phyloP scores from a whole-genome alignment of 2,329 filamentous ascomycete genomes.

The Diaporthe destruens region DNA sequence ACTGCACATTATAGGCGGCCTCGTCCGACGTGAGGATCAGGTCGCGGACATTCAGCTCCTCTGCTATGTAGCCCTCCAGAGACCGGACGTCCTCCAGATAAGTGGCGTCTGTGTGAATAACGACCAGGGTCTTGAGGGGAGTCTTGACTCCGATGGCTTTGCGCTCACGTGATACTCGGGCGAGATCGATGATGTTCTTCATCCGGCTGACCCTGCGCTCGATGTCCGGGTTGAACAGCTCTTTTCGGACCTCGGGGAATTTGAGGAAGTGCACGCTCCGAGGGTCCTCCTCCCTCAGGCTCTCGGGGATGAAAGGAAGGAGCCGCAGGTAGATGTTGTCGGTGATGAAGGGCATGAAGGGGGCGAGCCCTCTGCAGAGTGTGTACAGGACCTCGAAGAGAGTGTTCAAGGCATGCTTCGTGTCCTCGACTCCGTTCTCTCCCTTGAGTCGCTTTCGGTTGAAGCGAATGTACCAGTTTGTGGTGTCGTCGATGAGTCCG shows the following conservation, averaged over 20 bases:
- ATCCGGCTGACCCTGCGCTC: constrained; percentile 90
- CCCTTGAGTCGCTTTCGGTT: constrained; percentile 93
- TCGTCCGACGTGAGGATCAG: constrained; percentile 88
- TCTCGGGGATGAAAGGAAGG: constrained; percentile 82
- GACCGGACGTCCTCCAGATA: constrained; percentile 90
- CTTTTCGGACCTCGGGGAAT: constrained; percentile 89
- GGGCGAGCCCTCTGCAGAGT: constrained; percentile 86
- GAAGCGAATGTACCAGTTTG: constrained; percentile 99
- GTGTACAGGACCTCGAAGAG: constrained; percentile 95
- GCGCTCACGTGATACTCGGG: constrained; percentile 86
- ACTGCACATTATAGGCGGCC: constrained; percentile 90
- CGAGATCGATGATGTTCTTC: constrained; percentile 96
- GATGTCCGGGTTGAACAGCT: constrained; percentile 87
- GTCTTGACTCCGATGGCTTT: constrained; percentile 89
- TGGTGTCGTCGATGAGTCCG: constrained; percentile 89
- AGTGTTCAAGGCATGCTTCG: constrained; percentile 90
- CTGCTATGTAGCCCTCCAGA: constrained; percentile 87
- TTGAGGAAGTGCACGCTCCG: constrained; percentile 92
- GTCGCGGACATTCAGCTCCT: constrained; percentile 92
- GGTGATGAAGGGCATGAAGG: constrained; percentile 95
- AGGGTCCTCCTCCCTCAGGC: constrained; percentile 75
- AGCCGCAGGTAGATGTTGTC: constrained; percentile 93
- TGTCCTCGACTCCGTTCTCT: constrained; percentile 87
- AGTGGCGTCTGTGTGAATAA: constrained; percentile 85
- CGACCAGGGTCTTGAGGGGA: constrained; percentile 88